A percentile compares a stretch with the other conserved stretches of the same genome.
Conservation (phyloP, 805 yeast genomes). For the Barnettozyma californica region DNA sequence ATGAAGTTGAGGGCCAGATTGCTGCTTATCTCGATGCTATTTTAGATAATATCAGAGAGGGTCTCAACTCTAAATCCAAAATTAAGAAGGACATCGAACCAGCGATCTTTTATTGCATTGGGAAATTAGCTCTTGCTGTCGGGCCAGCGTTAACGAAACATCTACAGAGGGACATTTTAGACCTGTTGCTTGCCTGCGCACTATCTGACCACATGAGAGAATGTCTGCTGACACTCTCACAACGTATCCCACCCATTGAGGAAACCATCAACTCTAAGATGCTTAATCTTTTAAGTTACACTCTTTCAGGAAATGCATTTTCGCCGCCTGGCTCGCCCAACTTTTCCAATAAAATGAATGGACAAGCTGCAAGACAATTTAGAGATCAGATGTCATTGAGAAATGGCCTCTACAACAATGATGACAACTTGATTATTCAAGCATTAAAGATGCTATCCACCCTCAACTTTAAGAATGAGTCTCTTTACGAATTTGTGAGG, state of each 20-base stretch:
- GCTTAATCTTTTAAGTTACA: conserved; percentile 64
- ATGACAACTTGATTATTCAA: conserved; percentile 56
- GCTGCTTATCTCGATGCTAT: conserved; percentile 85
- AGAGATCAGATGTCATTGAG: conserved; percentile 67
- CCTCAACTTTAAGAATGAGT: conserved; percentile 70
- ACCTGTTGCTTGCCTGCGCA: conserved; percentile 75
- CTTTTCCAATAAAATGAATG: conserved; percentile 43
- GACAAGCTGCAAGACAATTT: conserved; percentile 67
- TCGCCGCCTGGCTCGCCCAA: conserved; percentile 84
- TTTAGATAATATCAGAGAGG: conserved; percentile 78
- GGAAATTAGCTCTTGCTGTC: conserved; percentile 79
- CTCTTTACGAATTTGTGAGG: conserved; percentile 83
- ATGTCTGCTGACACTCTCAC: conserved; percentile 61
- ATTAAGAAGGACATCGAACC: conserved; percentile 71
- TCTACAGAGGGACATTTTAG: conserved; percentile 74
- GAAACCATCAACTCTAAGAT: conserved; percentile 66
- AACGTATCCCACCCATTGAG: conserved; percentile 74
- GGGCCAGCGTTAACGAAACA: conserved; percentile 93
- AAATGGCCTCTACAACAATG: conserved; percentile 50
- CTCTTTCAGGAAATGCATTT: conserved; percentile 76
- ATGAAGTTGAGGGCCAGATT: conserved; percentile 71
- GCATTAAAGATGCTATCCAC: conserved; percentile 72
- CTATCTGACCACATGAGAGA: conserved; percentile 78
- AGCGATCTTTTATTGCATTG: conserved; percentile 83
- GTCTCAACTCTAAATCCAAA: conserved; percentile 47